Conservation (phyloP, 2,329 filamentous ascomycete species). For the Alternaria solani region DNA sequence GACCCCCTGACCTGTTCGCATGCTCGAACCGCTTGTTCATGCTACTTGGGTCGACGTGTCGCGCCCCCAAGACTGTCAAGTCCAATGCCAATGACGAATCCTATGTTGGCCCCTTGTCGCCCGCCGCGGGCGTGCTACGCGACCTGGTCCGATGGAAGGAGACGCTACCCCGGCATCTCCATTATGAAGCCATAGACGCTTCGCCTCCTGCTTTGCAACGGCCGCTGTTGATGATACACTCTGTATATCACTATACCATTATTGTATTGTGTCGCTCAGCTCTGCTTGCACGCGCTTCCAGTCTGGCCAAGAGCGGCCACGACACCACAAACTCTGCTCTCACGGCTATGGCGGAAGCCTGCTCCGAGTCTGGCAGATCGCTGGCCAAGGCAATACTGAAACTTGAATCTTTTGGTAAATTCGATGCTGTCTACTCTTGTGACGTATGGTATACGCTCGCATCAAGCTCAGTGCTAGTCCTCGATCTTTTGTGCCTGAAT, state of each 20-base stretch:
- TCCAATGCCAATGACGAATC: conserved; percentile 45
- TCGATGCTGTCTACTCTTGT: conserved; percentile 54
- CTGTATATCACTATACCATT: conserved; percentile 53
- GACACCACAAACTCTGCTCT: conserved; percentile 39
- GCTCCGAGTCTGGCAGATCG: conserved; percentile 49
- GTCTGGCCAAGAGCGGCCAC: conserved; percentile 36
- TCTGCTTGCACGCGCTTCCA: conserved; percentile 49
- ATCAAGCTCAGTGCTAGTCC: conserved; percentile 49
- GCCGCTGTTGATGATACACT: conserved; percentile 51
- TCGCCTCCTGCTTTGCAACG: conserved; percentile 49
- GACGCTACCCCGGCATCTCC: conserved; percentile 50
- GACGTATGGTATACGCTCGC: conserved; percentile 54
- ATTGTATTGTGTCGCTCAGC: conserved; percentile 51
- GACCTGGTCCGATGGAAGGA: conserved; percentile 53
- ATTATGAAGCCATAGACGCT: conserved; percentile 42
- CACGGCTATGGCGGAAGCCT: conserved; percentile 48
- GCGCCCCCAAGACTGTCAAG: conserved; percentile 47
- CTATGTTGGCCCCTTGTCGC: conserved; percentile 50
- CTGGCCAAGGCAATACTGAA: conserved; percentile 47
- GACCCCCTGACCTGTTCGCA: conserved; percentile 50
- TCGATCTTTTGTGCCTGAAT: conserved; percentile 48
- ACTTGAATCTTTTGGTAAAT: conserved; percentile 49
- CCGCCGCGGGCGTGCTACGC: conserved; percentile 49
- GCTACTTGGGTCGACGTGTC: conserved; percentile 51
- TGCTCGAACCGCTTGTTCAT: conserved; percentile 51